phyloP scores from a whole-genome alignment of 768 basidiomycete genomes.

The Rhizopogon vesiculosus region DNA sequence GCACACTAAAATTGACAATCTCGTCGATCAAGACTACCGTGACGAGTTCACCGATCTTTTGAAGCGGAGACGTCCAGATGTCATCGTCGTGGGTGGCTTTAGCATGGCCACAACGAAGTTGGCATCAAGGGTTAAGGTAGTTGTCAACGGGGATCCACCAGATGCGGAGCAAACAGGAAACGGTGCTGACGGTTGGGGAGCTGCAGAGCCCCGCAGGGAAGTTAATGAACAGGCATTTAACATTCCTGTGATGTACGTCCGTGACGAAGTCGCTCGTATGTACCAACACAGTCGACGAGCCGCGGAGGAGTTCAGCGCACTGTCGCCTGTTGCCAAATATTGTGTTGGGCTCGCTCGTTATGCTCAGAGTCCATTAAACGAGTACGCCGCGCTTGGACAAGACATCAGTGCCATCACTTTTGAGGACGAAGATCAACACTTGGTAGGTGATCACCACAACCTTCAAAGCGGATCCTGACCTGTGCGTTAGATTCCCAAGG shows the following conservation, averaged over 20 bases:
- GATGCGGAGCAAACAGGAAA: constrained; percentile 10
- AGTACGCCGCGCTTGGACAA: constrained; percentile 84
- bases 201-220: constrained; percentile 21
- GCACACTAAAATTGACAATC: constrained; percentile 83
- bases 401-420: constrained; percentile 84
- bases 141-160: constrained; percentile 31
- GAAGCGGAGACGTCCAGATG: constrained; percentile 77
- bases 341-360: constrained; percentile 94
- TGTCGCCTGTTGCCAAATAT: constrained; percentile 80
- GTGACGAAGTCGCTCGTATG: constrained; percentile 89
- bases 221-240: constrained; percentile 42
- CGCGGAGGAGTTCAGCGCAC: constrained; percentile 72
- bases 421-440: constrained; percentile 80
- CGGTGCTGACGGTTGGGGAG: constrained; percentile 21
- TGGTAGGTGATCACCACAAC: constrained; percentile 43
- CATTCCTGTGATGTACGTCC: constrained; percentile 77
- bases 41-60: constrained; percentile 82
- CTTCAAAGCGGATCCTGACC: constrained; percentile 4
- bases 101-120: constrained; percentile 76
- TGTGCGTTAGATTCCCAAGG: constrained; percentile 65
- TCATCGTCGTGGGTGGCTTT: constrained; percentile 87
- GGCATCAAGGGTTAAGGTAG: constrained; percentile 57
- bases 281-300: constrained; percentile 91
- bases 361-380: constrained; percentile 89
- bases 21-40: constrained; percentile 61